Evolutionary conservation across 2,329 filamentous ascomycete species (phyloP).

Genomic region (Aspergillus fumigatiaffinis): DNA sequence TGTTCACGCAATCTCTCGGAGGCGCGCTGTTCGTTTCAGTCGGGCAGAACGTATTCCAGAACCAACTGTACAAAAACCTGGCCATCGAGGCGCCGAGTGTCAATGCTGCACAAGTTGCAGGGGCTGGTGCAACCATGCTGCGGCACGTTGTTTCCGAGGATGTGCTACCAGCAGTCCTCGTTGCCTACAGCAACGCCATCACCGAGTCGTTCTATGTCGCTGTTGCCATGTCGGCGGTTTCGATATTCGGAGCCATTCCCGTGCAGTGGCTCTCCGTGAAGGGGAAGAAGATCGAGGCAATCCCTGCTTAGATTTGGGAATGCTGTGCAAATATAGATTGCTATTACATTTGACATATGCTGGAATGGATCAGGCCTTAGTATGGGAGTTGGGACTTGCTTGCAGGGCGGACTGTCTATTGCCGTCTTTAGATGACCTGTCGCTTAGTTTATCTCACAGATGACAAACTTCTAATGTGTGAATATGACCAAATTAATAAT

Average conservation of each 20-base stretch:
- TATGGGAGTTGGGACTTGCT: too few species aligned
- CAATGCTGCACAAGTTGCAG: constrained; percentile 25
- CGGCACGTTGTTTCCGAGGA: constrained; percentile 24
- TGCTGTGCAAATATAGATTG: background rate
- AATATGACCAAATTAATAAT: background rate
- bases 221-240: constrained; percentile 35
- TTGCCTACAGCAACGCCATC: constrained; percentile 36
- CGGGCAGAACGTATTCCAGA: constrained; percentile 37
- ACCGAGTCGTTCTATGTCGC: constrained; percentile 38
- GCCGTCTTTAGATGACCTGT: constrained; percentile 2
- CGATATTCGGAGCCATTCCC: constrained; percentile 30
- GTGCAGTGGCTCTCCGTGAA: constrained; percentile 42
- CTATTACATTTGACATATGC: background rate
- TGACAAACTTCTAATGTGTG: background rate
- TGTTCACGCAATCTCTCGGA: constrained; percentile 37
- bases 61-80: constrained; percentile 28
- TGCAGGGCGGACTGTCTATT: background rate
- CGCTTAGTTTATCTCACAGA: background rate
- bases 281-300: constrained; percentile 28
- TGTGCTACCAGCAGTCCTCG: constrained; percentile 26
- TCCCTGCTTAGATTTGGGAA: constrained; percentile 4
- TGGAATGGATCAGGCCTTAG: background rate
- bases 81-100: constrained; percentile 19
- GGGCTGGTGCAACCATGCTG: constrained; percentile 38
- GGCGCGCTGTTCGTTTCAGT: constrained; percentile 33